Evolutionary conservation across 2,329 filamentous ascomycete species (phyloP).

Genomic region (Stagonosporopsis vannaccii): DNA sequence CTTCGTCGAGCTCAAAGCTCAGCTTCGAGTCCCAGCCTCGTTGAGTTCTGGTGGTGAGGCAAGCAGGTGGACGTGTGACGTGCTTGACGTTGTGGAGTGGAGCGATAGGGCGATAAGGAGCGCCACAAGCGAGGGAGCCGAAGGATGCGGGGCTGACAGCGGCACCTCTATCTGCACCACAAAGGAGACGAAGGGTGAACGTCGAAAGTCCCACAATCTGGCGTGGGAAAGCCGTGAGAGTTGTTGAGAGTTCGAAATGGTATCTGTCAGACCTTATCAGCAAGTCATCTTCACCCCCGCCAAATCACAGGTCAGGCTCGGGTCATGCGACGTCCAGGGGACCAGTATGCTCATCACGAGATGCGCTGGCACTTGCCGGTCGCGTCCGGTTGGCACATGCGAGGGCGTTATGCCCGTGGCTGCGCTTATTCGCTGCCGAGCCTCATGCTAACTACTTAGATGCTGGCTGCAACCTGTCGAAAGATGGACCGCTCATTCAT

Average conservation of each 20-base stretch:
- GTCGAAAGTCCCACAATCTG: background rate
- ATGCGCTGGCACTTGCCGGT: conserved; percentile 30
- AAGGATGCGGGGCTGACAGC: conserved; percentile 18
- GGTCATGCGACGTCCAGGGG: conserved; percentile 27
- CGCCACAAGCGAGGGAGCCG: conserved; percentile 32
- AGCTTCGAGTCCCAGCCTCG: conserved; percentile 13
- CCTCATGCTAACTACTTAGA: background rate
- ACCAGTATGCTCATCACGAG: conserved; percentile 29
- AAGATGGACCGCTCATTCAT: background rate
- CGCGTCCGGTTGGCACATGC: conserved; percentile 6
- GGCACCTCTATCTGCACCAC: conserved; percentile 1
- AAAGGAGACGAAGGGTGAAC: background rate
- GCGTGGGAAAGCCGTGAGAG: background rate
- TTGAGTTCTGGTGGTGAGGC: conserved; percentile 16
- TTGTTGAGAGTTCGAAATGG: background rate
- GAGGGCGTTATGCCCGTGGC: background rate
- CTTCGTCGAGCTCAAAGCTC: conserved; percentile 2
- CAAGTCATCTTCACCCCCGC: background rate
- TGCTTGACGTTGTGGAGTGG: conserved; percentile 25
- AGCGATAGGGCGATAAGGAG: conserved; percentile 33
- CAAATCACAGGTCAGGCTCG: conserved; percentile 15
- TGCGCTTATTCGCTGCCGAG: conserved; percentile 1
- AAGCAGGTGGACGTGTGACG: conserved; percentile 30
- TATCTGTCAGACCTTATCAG: background rate
- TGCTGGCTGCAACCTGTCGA: too few species aligned